Conservation (phyloP, 2,329 filamentous ascomycete species). For the Colletotrichum somersetense region DNA sequence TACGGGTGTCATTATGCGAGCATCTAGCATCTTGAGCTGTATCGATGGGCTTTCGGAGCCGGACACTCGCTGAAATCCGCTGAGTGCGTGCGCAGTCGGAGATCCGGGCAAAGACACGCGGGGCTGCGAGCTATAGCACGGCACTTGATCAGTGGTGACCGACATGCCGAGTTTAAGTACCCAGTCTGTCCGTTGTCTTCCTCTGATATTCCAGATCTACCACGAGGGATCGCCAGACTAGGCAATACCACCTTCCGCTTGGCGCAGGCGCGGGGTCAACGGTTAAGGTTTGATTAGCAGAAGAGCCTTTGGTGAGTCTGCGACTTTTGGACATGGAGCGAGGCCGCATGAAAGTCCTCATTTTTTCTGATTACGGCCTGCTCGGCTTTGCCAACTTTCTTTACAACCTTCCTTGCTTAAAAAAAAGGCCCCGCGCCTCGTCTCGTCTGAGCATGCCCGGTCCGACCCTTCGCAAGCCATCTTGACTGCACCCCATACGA, state of each 20-base stretch:
- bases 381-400: background rate
- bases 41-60: background rate
- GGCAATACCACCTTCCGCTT: slow-evolving; percentile 11
- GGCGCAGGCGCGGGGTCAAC: slow-evolving; percentile 17
- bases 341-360: no score
- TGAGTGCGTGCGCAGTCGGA: background rate
- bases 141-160: background rate
- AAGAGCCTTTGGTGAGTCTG: background rate
- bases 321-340: background rate
- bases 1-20: no score
- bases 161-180: background rate
- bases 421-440: background rate
- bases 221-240: slow-evolving; percentile 4
- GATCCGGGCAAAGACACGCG: slow-evolving; percentile 11
- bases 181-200: background rate
- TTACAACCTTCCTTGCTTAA: background rate
- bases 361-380: background rate
- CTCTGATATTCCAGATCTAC: slow-evolving; percentile 1
- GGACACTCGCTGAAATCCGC: background rate
- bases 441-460: background rate
- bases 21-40: no score
- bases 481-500: background rate
- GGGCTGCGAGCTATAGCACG: slow-evolving; percentile 9
- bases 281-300: slow-evolving; percentile 12
- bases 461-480: background rate